Conservation (phyloP, 208 protist genomes). For the Trypanosoma conorhini region DNA sequence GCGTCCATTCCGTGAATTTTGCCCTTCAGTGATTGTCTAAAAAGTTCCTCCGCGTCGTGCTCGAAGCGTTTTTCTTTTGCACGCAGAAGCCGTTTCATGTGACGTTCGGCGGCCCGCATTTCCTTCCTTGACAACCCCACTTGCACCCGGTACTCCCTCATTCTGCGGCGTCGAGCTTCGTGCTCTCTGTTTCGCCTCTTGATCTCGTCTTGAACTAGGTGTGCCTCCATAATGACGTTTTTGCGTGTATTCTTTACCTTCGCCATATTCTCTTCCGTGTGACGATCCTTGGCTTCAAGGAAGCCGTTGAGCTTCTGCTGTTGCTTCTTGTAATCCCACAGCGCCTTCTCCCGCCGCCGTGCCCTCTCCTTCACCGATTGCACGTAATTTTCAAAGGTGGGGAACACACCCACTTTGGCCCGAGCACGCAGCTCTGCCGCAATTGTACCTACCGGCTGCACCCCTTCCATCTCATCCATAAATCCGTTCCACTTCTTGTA, state of each 20-base stretch:
- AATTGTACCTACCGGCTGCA: conserved; percentile 28
- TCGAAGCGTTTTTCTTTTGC: conserved; percentile 29
- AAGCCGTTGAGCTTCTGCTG: conserved; percentile 5
- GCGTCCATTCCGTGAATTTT: conserved; percentile 32
- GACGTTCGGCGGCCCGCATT: conserved; percentile 12
- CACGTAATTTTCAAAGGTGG: conserved; percentile 30
- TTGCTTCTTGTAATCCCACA: background rate
- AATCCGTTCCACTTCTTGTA: conserved; percentile 33
- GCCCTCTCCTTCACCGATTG: conserved; percentile 12
- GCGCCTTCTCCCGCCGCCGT: background rate
- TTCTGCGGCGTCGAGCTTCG: conserved; percentile 21
- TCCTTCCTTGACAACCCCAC: conserved; percentile 18
- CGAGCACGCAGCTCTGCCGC: conserved; percentile 24
- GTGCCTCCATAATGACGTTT: conserved; percentile 20
- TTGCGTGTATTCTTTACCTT: conserved; percentile 14
- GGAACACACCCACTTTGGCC: conserved; percentile 16
- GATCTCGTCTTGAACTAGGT: conserved; percentile 13
- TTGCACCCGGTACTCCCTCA: conserved; percentile 16
- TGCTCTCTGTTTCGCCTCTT: conserved; percentile 20
- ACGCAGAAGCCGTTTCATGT: conserved; percentile 9
- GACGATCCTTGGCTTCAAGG: conserved; percentile 17
- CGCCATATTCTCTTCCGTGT: conserved; percentile 15
- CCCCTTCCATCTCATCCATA: conserved; percentile 31
- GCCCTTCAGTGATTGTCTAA: conserved; percentile 28
- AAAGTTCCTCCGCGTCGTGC: conserved; percentile 38